A percentile compares a stretch with the other conserved stretches of the same genome.
Conservation (phyloP, 139 green algal genomes). For the Marvania coccoides region DNA sequence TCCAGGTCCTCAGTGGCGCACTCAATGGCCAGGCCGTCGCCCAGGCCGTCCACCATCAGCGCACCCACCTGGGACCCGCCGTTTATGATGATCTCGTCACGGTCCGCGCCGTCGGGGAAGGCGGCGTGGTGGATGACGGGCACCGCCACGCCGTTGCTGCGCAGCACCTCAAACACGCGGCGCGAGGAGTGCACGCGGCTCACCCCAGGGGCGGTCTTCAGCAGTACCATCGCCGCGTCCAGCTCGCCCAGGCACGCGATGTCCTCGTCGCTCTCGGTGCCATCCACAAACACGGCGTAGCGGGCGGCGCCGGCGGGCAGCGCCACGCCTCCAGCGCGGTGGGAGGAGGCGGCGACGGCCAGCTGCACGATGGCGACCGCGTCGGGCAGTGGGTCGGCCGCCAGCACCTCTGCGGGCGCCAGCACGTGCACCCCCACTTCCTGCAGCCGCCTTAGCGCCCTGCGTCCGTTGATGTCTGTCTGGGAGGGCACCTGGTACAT, state of each 20-base stretch:
- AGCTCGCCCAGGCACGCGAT: constrained; percentile 36
- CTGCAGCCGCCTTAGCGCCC: constrained; percentile 77
- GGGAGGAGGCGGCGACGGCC: constrained; percentile 26
- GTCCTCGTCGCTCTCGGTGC: constrained; percentile 75
- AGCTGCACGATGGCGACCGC: constrained; percentile 79
- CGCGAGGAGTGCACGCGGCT: constrained; percentile 74
- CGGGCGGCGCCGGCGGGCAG: constrained; percentile 65
- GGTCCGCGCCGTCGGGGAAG: constrained; percentile 38
- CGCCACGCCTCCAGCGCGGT: constrained; percentile 19
- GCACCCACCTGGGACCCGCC: constrained; percentile 73
- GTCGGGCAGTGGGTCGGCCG: constrained; percentile 60
- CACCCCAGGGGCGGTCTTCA: constrained; percentile 52
- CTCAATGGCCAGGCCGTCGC: constrained; percentile 91
- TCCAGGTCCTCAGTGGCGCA: constrained; percentile 64
- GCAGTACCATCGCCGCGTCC: constrained; percentile 58
- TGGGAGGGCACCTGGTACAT: constrained; percentile 57
- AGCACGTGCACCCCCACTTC: constrained; percentile 82
- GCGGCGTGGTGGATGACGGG: constrained; percentile 87
- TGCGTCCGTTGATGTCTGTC: constrained; percentile 45
- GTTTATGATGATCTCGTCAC: constrained; percentile 74
- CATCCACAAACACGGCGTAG: constrained; percentile 71
- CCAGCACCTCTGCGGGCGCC: constrained; percentile 55
- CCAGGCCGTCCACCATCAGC: constrained; percentile 89
- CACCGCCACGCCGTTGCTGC: constrained; percentile 38
- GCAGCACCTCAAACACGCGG: constrained; percentile 83